A percentile compares a stretch with the other conserved stretches of the same genome.
phyloP scores from a whole-genome alignment of 257 asterid genomes.

The Solanum acaule region DNA sequence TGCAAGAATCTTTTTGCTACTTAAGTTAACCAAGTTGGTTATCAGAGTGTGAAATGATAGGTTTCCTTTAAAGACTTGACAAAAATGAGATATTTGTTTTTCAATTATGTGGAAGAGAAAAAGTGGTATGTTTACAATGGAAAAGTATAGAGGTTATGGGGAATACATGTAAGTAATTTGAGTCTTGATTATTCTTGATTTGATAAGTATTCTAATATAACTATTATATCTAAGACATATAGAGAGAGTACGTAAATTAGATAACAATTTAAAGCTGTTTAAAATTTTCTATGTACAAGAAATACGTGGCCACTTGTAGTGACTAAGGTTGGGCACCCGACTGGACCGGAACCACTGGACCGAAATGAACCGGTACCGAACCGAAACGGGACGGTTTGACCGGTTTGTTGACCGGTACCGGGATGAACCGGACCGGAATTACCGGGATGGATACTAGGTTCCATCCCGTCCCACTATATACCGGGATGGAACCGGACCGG shows the following conservation, averaged over 20 bases:
- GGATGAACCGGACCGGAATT: no score
- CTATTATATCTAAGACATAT: not conserved
- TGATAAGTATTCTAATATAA: not conserved
- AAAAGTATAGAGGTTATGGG: not conserved
- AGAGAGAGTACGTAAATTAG: not conserved
- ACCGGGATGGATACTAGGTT: no score
- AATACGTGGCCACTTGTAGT: no score
- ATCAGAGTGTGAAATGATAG: not conserved
- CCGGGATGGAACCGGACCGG: no score
- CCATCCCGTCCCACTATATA: no score
- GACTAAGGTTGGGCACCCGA: no score
- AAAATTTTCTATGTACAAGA: not conserved
- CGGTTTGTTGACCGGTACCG: no score
- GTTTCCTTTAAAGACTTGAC: not conserved
- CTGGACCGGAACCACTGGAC: no score
- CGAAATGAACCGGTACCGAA: no score
- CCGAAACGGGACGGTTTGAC: no score
- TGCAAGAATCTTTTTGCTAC: not conserved
- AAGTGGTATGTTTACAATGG: not conserved
- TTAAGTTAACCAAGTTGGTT: not conserved
- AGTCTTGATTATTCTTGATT: not conserved
- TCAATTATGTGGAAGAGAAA: not conserved
- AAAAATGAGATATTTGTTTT: not conserved
- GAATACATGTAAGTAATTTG: no score
- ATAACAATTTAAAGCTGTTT: no score